Evolutionary conservation across 2,329 filamentous ascomycete species (phyloP), one percentile per base, ranked within the genome.

Genomic region (Alternaria triticina): DNA sequence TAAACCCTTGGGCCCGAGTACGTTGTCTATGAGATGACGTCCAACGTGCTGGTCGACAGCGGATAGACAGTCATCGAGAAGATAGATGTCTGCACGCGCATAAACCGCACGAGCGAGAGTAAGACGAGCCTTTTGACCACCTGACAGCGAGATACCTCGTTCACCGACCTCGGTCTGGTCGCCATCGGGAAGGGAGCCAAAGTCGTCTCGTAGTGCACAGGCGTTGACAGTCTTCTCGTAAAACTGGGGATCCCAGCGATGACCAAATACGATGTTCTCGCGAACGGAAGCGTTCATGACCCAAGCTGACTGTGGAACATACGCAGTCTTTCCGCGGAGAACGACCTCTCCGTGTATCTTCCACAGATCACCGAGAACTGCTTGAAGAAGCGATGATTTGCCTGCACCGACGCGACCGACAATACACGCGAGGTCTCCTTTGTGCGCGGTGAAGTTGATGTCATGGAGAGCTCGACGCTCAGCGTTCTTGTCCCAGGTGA

Each of bases 41-140:
- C 96, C 96, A 62, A 99, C 96, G 76, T 99, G 96, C 68, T 97
- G 95, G 81, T 99, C 96, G n/a, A 99, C 96, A 1, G 96, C 96
- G 15, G 95, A 98, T 11, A 99, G 86, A 65, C 94, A 92, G 77
- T 99, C 96, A 71, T 99, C 96, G 11, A 99, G 86, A 12, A 99
- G 86, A 76, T 98, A 98, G 54, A 99, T 89, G 78, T 99, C 96
- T n/a, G 96, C 94, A 70, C 96, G 88, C 55, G 96, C 94, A 77
- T 99, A 99, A 1, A 99, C 96, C 28, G 96, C 95, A 78, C 96
- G 89, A 44, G 96, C 96, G 58, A 99, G 85, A 13, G 94, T 95
- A 64, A 99, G 86, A 66, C 96, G 92, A 59, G 96, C 95, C 82
- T 97, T 99, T 78, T 99, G 96, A 6, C 96, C 96, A 69, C 95